Evolutionary conservation across 1,284 basidiomycete genomes (phyloP).

Genomic region (Phenoliferia sp.): DNA sequence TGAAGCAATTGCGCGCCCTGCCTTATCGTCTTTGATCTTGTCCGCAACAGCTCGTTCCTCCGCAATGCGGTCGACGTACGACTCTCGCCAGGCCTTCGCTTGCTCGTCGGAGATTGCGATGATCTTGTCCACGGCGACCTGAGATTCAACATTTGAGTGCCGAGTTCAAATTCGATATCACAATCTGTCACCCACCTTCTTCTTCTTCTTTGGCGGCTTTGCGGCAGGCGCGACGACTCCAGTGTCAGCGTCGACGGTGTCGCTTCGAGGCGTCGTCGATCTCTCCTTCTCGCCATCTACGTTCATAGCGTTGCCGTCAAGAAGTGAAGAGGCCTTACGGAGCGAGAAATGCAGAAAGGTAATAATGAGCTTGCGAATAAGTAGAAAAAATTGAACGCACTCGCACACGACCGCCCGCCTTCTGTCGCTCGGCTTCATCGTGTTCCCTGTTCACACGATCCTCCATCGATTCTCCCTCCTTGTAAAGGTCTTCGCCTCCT

Average conservation of each 20-base stretch:
- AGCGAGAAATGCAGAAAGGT: not conserved
- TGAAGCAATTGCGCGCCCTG: constrained; percentile 11
- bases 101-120: constrained; percentile 17
- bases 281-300: not conserved
- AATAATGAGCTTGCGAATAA: no score
- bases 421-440: constrained; percentile 6
- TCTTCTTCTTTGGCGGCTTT: not conserved
- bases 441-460: constrained; percentile 11
- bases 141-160: not conserved
- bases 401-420: no score
- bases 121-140: constrained; percentile 9
- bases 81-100: constrained; percentile 8
- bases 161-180: no score
- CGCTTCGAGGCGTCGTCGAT: not conserved
- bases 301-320: not conserved
- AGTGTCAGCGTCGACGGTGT: no score
- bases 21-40: constrained; percentile 1
- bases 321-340: not conserved
- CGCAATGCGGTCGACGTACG: constrained; percentile 21
- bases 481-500: not conserved
- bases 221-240: not conserved
- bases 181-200: not conserved
- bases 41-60: constrained; percentile 10
- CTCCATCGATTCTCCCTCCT: not conserved
- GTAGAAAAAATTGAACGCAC: no score